A percentile compares a stretch with the other conserved stretches of the same genome.
Evolutionary conservation across 2,329 filamentous ascomycete species (phyloP).

Genomic region (Biscogniauxia mediterranea): DNA sequence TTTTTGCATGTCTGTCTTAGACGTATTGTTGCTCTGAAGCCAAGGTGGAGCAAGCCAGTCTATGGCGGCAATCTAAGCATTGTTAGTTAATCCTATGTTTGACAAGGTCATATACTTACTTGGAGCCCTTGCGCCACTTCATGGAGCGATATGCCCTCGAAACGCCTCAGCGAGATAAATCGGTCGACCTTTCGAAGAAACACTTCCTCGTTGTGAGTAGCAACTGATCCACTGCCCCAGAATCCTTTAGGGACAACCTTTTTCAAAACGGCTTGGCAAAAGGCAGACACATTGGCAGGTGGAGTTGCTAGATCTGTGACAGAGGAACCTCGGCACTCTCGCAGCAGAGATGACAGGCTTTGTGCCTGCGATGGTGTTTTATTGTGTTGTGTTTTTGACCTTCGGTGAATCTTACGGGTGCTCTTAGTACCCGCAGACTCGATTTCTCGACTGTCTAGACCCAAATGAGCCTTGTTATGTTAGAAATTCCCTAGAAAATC

Average conservation of each 20-base stretch:
- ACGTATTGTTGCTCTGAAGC: slow-evolving; percentile 53
- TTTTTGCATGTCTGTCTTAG: slow-evolving; percentile 70
- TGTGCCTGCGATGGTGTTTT: slow-evolving; percentile 20
- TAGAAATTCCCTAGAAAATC: slow-evolving; percentile 12
- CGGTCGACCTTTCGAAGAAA: slow-evolving; percentile 70
- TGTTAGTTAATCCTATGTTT: slow-evolving; percentile 13
- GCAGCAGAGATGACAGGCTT: slow-evolving; percentile 13
- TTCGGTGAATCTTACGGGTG: slow-evolving; percentile 12
- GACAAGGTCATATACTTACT: slow-evolving; percentile 42
- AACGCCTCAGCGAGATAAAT: slow-evolving; percentile 76
- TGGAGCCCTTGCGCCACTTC: slow-evolving; percentile 74
- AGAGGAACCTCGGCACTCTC: slow-evolving; percentile 43
- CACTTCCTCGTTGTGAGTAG: slow-evolving; percentile 56
- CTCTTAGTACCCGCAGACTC: slow-evolving; percentile 6
- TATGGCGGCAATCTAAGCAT: slow-evolving; percentile 60
- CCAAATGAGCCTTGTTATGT: slow-evolving; percentile 16
- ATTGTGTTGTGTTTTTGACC: slow-evolving; percentile 10
- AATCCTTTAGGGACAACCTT: slow-evolving; percentile 73
- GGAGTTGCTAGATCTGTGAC: slow-evolving; percentile 70
- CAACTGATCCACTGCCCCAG: slow-evolving; percentile 62
- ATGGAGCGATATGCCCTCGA: slow-evolving; percentile 78
- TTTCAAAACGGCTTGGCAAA: slow-evolving; percentile 73
- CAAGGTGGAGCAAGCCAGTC: slow-evolving; percentile 68
- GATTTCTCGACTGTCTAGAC: slow-evolving; percentile 9
- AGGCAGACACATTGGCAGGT: slow-evolving; percentile 71